phyloP scores from a whole-genome alignment of 176 grass and related monocot species.

The Aegilops umbellulata region DNA sequence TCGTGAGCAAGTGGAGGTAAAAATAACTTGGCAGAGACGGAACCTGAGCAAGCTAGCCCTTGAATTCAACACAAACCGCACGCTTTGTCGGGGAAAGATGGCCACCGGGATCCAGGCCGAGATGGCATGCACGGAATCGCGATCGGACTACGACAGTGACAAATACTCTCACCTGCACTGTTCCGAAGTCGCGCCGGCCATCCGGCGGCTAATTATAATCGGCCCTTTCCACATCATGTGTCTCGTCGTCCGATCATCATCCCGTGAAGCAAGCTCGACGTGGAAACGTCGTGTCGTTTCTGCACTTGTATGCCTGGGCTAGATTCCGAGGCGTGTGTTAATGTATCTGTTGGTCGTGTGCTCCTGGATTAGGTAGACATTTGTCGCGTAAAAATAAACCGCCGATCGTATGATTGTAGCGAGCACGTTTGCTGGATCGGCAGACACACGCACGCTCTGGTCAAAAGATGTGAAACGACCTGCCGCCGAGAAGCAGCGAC shows the following conservation, averaged over 20 bases:
- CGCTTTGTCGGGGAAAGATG: slow-evolving; percentile 32
- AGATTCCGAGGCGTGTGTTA: background rate
- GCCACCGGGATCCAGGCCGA: background rate
- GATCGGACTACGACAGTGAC: slow-evolving; percentile 3
- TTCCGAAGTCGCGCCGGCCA: background rate
- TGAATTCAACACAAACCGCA: slow-evolving; percentile 28
- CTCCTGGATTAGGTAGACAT: too few relatives aligned
- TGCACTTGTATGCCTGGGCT: background rate
- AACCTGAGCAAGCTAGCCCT: background rate
- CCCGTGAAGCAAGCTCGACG: background rate
- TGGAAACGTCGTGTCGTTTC: background rate
- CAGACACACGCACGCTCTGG: slow-evolving; percentile 30
- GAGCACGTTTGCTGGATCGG: too few relatives aligned
- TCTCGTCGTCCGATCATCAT: background rate
- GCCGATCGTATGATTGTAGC: too few relatives aligned
- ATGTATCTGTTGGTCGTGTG: too few relatives aligned
- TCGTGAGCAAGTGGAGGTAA: background rate
- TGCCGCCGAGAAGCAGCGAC: slow-evolving; percentile 19
- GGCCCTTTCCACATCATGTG: background rate
- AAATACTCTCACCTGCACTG: background rate
- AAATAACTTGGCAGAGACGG: background rate
- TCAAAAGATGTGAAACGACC: slow-evolving; percentile 42
- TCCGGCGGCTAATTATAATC: background rate
- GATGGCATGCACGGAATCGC: background rate
- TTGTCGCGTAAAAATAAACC: too few relatives aligned